Conservation (phyloP, 1,284 basidiomycete species). For the Fomes fomentarius region DNA sequence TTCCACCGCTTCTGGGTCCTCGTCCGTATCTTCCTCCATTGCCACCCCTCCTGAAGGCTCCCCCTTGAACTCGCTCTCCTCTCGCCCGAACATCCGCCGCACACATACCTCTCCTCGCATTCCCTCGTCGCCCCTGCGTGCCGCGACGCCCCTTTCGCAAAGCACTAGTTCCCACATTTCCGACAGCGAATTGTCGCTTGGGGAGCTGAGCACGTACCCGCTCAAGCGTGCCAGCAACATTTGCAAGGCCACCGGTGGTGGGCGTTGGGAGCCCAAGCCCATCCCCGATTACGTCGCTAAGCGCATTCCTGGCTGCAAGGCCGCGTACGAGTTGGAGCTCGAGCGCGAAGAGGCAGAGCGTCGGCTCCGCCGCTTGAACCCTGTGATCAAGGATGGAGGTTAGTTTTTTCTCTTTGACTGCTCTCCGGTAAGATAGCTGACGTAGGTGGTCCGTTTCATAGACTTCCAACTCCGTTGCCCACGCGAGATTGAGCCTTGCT, state of each 20-base stretch:
- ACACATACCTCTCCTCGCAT: constrained; percentile 31
- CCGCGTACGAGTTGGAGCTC: constrained; percentile 65
- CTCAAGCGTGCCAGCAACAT: constrained; percentile 62
- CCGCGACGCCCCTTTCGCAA: constrained; percentile 37
- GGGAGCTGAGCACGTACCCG: constrained; percentile 71
- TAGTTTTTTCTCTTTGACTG: constrained; percentile 14
- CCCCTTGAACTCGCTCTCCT: constrained; percentile 27
- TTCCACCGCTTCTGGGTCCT: constrained; percentile 34
- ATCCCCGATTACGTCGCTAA: constrained; percentile 46
- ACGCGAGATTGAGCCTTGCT: constrained; percentile 45
- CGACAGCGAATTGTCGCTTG: constrained; percentile 35
- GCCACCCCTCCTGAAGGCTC: constrained; percentile 40
- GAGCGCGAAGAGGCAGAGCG: constrained; percentile 63
- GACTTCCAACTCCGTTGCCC: constrained; percentile 66
- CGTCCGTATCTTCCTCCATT: constrained; percentile 38
- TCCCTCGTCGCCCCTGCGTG: constrained; percentile 37
- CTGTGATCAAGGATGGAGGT: constrained; percentile 66
- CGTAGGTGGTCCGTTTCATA: constrained; percentile 24
- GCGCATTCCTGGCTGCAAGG: constrained; percentile 63
- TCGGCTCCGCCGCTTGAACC: constrained; percentile 51
- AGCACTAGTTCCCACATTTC: constrained; percentile 48
- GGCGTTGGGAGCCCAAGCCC: constrained; percentile 71
- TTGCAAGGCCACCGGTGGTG: constrained; percentile 76
- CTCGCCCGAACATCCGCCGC: constrained; percentile 30
- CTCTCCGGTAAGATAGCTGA: constrained; percentile 8